These are phyloP conservation scores for Fusarium sp. DNA, from an alignment of 2,329 filamentous ascomycete genomes.

Conservation along the genomic window DNA sequence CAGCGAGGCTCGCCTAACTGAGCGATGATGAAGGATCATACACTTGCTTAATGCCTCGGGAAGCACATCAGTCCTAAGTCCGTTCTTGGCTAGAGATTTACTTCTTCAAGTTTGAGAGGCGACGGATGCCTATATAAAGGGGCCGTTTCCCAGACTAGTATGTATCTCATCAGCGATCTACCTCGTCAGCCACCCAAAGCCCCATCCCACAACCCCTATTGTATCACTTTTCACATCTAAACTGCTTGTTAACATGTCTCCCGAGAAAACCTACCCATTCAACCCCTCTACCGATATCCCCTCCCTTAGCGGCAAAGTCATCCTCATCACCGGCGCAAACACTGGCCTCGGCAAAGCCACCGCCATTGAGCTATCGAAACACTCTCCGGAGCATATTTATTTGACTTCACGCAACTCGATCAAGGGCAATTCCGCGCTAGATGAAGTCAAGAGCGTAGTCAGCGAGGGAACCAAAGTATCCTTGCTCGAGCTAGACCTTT, in stretches of 20 bases:
- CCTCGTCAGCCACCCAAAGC: not conserved
- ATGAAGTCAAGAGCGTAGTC: not conserved
- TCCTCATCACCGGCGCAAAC: not conserved
- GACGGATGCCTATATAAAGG: not conserved
- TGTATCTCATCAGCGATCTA: not conserved
- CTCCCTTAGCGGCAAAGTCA: not conserved
- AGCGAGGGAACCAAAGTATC: not conserved
- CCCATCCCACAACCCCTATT: not conserved
- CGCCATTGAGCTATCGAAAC: not conserved
- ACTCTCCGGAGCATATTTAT: not conserved
- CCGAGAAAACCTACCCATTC: not conserved
- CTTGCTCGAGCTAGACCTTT: not conserved
- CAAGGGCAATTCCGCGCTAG: not conserved
- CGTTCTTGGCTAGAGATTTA: not conserved
- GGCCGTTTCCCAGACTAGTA: not conserved
- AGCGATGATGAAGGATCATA: not conserved
- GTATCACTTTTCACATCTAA: not conserved
- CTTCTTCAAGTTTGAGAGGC: not conserved
- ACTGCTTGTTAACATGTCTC: not conserved
- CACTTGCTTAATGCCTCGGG: not conserved
- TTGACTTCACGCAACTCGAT: not conserved
- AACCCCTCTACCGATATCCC: not conserved
- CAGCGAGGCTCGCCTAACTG: not conserved
- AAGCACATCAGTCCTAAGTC: not conserved
- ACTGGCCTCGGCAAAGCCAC: slow-evolving; percentile 1